Percentiles rank a stretch among this genome's conserved stretches.
phyloP scores from a whole-genome alignment of 2,329 filamentous ascomycete species.

The Didymella pinodella region DNA sequence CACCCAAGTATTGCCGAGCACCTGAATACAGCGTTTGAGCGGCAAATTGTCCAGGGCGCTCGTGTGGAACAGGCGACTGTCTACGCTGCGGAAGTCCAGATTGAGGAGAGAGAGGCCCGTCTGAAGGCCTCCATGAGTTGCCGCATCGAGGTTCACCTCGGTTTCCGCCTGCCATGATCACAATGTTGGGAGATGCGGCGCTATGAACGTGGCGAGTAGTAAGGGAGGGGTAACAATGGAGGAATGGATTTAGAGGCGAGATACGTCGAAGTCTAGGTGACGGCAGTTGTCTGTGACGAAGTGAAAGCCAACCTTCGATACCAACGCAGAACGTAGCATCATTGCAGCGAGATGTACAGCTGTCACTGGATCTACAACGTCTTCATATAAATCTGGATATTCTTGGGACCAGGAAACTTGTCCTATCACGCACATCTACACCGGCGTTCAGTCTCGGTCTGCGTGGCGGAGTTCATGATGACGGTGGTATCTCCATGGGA shows the following conservation, averaged over 20 bases:
- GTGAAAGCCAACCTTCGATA: slow-evolving; percentile 5
- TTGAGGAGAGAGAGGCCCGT: not conserved
- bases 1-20: not conserved
- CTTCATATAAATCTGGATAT: not conserved
- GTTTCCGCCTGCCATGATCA: slow-evolving; percentile 1
- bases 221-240: not conserved
- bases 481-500: not conserved
- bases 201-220: not conserved
- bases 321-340: not conserved
- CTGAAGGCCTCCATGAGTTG: slow-evolving; percentile 18
- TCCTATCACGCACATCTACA: not conserved
- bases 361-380: too few relatives aligned
- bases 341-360: not conserved
- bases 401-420: not conserved
- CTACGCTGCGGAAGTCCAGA: not conserved
- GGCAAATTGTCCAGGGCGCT: too few relatives aligned
- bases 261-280: slow-evolving; percentile 7
- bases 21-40: not conserved
- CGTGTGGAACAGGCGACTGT: not conserved
- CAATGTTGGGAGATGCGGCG: not conserved
- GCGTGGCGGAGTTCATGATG: not conserved
- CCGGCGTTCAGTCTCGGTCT: not conserved
- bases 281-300: slow-evolving; percentile 2
- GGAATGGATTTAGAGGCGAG: too few relatives aligned
- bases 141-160: not conserved